Base-by-base conservation (phyloP, 371 early-diverging fungal genomes). In the Synchytrium microbalum region DNA sequence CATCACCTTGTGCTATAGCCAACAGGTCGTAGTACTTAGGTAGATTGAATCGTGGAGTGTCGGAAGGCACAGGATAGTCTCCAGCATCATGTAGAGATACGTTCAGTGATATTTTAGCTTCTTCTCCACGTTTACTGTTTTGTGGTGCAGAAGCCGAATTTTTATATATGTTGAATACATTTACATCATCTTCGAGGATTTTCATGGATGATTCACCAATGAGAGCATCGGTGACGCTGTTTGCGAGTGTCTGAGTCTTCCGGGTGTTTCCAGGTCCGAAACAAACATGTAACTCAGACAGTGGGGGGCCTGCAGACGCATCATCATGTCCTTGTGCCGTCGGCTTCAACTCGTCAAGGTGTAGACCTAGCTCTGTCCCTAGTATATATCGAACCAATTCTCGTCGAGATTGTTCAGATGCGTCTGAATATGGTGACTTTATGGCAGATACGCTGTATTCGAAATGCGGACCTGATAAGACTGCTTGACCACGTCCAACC, bases 21-120 rank as follows among this genome's bases (percentile, higher is more conserved):
- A 38, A 19, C 5, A 38, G 19, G 19, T 38, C 3, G 64, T 76
- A 81, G 66, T 75, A 87, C 1, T 57, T 56, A 2, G 58, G 32
- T 38, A 81, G 32, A 64, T 78, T 64, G 59, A 87, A 87, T 46
- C 68, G 61, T 1, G 72, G 76, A 1, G 80, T 81, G 3, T 38
- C 23, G 1, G 70, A 60, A 5, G 60, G 32, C 19, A 38, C 10
- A 10, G 46, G 46, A 38, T 38, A 38, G 19, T 38, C 46, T 54
- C 65, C 65, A 32, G 61, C 46, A 24, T 16, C 52, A 23, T 62
- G 30, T 16, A 59, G 27, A 19, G 33, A 24, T 27, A 69, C 24
- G 23, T 59, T 10, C 5, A 38, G 19, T 38, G 46, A 19, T 38
- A 38, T 38, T 38, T 38, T 38, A 38, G 46, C 46, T 19, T 5